A percentile compares a stretch with the other conserved stretches of the same genome.
These are phyloP conservation scores for Musa itinerans DNA, from an alignment of 176 grass and related monocot species.

Conservation along the genomic window DNA sequence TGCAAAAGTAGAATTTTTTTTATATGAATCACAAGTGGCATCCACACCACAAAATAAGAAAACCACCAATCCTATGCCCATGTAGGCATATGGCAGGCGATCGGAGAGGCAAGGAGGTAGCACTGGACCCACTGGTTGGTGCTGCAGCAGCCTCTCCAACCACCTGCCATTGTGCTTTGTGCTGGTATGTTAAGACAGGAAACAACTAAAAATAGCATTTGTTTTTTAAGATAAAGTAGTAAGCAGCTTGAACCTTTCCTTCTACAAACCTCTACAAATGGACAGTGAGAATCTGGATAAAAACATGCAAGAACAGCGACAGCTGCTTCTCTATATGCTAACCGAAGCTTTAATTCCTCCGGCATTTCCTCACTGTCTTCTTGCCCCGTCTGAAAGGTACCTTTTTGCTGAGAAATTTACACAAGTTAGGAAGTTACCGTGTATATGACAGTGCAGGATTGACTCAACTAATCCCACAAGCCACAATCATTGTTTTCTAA, in stretches of 20 bases:
- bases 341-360: slow-evolving; percentile 28
- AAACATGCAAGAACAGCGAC: slow-evolving; percentile 31
- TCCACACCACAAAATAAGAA: neutral
- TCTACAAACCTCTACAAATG: slow-evolving; percentile 23
- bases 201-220: neutral
- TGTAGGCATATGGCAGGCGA: neutral
- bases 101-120: neutral
- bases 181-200: neutral
- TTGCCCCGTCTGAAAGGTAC: slow-evolving; percentile 34
- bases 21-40: neutral
- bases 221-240: slow-evolving; percentile 1
- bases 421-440: neutral
- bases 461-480: neutral
- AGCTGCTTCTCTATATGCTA: slow-evolving; percentile 32
- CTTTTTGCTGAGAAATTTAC: slow-evolving; percentile 25
- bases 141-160: neutral
- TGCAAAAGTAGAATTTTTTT: slow-evolving; percentile 7
- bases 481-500: neutral
- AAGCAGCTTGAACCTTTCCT: neutral
- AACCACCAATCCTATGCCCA: neutral
- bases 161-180: neutral
- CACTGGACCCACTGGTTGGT: neutral
- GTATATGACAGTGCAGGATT: neutral
- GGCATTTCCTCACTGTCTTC: slow-evolving; percentile 32
- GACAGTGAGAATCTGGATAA: slow-evolving; percentile 20